Evolutionary conservation across 2,329 filamentous ascomycete species (phyloP).

Genomic region (Beauveria sp.): DNA sequence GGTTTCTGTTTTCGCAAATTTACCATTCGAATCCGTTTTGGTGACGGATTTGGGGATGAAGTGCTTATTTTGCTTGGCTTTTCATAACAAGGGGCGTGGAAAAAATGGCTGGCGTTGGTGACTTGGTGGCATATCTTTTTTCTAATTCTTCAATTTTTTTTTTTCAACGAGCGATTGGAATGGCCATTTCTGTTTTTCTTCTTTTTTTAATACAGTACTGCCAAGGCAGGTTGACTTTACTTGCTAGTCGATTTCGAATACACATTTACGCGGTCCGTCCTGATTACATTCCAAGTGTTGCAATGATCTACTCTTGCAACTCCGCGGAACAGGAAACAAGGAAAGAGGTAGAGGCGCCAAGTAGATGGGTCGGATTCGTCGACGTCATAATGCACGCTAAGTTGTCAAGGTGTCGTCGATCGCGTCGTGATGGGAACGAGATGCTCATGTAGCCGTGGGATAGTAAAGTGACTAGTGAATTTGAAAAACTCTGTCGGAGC

Average conservation of each 20-base stretch:
- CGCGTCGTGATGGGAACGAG: too few species aligned
- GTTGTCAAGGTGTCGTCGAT: too few species aligned
- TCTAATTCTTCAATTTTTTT: not conserved
- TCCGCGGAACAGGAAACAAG: too few species aligned
- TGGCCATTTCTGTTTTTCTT: not conserved
- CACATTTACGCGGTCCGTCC: not conserved
- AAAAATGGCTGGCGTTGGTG: not conserved
- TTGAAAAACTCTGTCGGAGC: too few species aligned
- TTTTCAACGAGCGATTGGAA: not conserved
- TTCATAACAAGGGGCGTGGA: not conserved
- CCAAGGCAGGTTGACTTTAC: not conserved
- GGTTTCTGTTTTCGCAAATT: constrained; percentile 17
- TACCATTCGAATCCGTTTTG: constrained; percentile 57
- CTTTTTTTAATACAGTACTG: not conserved
- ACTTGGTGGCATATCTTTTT: not conserved
- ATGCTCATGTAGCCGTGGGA: too few species aligned
- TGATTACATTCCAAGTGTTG: too few species aligned
- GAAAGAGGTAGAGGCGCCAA: too few species aligned
- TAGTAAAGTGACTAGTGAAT: too few species aligned
- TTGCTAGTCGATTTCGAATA: not conserved
- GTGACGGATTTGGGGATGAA: constrained; percentile 19
- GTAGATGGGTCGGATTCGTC: too few species aligned
- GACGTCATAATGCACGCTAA: too few species aligned
- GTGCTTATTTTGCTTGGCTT: not conserved
- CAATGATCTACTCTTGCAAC: too few species aligned